These are phyloP conservation scores for Sarocladium kiliense DNA, from an alignment of 2,329 filamentous ascomycete genomes.

Conservation along the genomic window DNA sequence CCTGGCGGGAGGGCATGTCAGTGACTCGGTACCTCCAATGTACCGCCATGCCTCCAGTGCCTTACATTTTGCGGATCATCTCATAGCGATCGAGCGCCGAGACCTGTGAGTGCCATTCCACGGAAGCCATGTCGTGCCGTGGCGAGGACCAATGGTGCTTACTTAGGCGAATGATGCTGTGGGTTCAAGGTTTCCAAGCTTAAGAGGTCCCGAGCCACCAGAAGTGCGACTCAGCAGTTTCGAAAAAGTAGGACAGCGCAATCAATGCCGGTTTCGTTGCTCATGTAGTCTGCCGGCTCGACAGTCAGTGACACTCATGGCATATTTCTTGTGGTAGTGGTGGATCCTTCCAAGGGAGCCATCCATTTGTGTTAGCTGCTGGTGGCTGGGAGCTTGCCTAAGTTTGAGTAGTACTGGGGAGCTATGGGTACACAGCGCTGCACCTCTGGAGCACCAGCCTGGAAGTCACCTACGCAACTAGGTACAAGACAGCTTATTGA, in stretches of 20 bases:
- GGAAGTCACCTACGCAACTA: neutral
- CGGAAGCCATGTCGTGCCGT: conserved; percentile 13
- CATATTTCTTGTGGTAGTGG: too few relatives aligned
- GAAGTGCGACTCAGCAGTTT: too few relatives aligned
- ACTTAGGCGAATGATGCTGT: too few relatives aligned
- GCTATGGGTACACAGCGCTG: neutral
- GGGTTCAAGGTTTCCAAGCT: too few relatives aligned
- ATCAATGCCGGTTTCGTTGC: too few relatives aligned
- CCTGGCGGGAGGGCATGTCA: neutral
- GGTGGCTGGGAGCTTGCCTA: conserved; percentile 4
- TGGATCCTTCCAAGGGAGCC: too few relatives aligned
- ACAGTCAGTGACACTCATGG: too few relatives aligned
- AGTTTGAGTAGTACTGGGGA: neutral
- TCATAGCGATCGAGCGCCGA: conserved; percentile 57
- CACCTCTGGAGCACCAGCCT: neutral
- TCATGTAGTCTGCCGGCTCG: too few relatives aligned
- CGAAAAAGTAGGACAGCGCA: too few relatives aligned
- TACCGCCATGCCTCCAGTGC: neutral
- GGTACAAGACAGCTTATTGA: neutral
- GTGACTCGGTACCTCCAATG: neutral
- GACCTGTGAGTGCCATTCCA: conserved; percentile 45
- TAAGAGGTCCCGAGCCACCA: too few relatives aligned
- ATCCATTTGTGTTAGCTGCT: too few relatives aligned
- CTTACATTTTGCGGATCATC: conserved; percentile 48
- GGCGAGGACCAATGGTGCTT: too few relatives aligned